phyloP scores from a whole-genome alignment of 1,284 basidiomycete genomes.

The Ganoderma leucocontextum region DNA sequence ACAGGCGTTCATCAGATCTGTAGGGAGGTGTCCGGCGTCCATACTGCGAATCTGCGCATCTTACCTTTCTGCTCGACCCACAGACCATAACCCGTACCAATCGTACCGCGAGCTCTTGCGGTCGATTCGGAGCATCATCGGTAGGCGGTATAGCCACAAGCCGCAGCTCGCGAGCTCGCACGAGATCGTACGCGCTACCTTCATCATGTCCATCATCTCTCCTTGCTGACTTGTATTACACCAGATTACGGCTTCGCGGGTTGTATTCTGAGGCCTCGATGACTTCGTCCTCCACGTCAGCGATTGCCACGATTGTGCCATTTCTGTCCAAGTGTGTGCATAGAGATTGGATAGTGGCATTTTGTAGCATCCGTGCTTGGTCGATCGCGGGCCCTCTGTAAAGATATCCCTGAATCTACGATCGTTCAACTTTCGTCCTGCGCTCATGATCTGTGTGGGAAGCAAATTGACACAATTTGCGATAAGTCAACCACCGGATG shows the following conservation, averaged over 20 bases:
- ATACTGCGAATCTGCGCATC: background rate
- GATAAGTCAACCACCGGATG: too few species aligned
- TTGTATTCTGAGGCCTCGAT: background rate
- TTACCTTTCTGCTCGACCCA: background rate
- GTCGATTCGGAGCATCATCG: slow-evolving; percentile 71
- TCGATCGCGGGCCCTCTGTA: too few species aligned
- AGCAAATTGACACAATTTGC: too few species aligned
- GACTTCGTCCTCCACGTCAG: background rate
- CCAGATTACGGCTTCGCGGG: background rate
- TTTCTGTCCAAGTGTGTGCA: too few species aligned
- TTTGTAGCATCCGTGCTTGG: too few species aligned
- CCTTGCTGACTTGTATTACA: background rate
- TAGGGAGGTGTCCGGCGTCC: slow-evolving; percentile 50
- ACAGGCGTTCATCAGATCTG: slow-evolving; percentile 73
- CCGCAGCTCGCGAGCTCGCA: slow-evolving; percentile 82
- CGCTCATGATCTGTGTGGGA: too few species aligned
- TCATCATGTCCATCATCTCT: too few species aligned
- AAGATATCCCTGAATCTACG: too few species aligned
- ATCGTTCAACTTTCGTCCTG: too few species aligned
- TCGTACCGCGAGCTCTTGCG: slow-evolving; percentile 78
- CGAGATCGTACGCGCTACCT: slow-evolving; percentile 56
- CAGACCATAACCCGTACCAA: slow-evolving; percentile 70
- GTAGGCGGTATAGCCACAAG: slow-evolving; percentile 77
- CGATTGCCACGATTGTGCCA: too few species aligned
- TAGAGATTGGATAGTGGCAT: too few species aligned